Evolutionary conservation across 495 filamentous ascomycete genomes (phyloP).

Genomic region (Lepraria neglecta): DNA sequence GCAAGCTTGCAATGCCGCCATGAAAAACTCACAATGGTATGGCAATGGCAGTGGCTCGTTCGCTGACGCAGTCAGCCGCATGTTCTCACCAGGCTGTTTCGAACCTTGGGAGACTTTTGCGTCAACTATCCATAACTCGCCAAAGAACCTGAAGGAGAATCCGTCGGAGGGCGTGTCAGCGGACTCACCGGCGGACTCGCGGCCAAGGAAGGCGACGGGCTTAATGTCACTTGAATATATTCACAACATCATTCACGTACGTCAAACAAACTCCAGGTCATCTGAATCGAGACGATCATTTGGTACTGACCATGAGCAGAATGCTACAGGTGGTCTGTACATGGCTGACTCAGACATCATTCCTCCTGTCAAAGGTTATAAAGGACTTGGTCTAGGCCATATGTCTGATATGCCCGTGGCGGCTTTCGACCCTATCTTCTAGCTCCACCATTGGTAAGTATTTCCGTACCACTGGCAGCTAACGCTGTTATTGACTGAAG

Average conservation of each 20-base stretch:
- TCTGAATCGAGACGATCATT: neutral
- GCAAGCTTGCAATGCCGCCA: neutral
- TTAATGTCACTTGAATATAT: neutral
- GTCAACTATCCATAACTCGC: neutral
- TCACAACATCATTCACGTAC: slow-evolving; percentile 22
- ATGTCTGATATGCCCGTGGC: slow-evolving; percentile 39
- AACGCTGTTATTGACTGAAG: neutral
- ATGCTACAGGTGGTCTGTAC: neutral
- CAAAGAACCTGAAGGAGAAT: neutral
- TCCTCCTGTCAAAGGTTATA: neutral
- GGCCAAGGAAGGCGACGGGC: neutral
- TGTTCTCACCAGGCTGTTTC: neutral
- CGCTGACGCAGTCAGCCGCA: neutral
- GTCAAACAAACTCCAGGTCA: neutral
- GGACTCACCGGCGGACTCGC: no score
- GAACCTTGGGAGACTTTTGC: neutral
- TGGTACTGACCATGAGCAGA: neutral
- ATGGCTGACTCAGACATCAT: neutral
- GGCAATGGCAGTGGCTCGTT: neutral
- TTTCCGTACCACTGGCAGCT: neutral
- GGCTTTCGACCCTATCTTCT: slow-evolving; percentile 44
- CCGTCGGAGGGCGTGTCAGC: no score
- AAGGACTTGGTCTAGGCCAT: slow-evolving; percentile 35
- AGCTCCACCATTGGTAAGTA: slow-evolving; percentile 35
- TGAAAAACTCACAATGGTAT: neutral